Evolutionary conservation across 1,284 basidiomycete genomes (phyloP), one percentile per base, ranked within the genome.

Genomic region (Inonotus hispidus): DNA sequence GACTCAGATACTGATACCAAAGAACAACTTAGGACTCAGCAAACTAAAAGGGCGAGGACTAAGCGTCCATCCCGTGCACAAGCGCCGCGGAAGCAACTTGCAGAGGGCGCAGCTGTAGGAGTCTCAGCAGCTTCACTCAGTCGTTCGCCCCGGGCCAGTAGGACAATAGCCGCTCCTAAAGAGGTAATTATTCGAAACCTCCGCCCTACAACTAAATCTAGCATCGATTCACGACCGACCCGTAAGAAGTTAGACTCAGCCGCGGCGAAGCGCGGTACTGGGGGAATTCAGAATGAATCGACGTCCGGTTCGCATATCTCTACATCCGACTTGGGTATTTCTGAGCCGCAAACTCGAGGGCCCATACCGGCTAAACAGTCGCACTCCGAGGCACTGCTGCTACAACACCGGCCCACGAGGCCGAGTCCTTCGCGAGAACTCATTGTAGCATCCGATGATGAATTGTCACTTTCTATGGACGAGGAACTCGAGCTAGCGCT

Each of bases 401-500:
- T 41, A 1, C 29, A 59, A n/a, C 52, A 59, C n/a, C 53, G 29
- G 13, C 8, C 25, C n/a, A 23, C n/a, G 11, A 62, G 25, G 43
- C 29, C 37, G 4, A 49, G 56, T 53, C 50, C 41, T 8, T 55
- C 53, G n/a, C 41, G 16, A 43, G 25, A 39, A 29, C 4, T 37
- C 16, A 29, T 41, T 25, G 27, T 19, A 5, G 7, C 58, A 8
- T 45, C 32, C n/a, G 60, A 62, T 19, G 60, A 62, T 21, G 50
- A 59, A 37, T 29, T 43, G 19, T 59, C 58, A 21, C 19, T 55
- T 19, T 56, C 60, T 25, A 63, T 63, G 13, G 62, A 63, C 25
- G 56, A 56, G 27, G 62, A 63, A 39, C 55, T 63, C 16, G 49
- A 60, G 23, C 46, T 63, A 13, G 62, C 62, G n/a, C 53, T 63